phyloP scores from a whole-genome alignment of 768 basidiomycete genomes.

The Leucosporidium scottii region DNA sequence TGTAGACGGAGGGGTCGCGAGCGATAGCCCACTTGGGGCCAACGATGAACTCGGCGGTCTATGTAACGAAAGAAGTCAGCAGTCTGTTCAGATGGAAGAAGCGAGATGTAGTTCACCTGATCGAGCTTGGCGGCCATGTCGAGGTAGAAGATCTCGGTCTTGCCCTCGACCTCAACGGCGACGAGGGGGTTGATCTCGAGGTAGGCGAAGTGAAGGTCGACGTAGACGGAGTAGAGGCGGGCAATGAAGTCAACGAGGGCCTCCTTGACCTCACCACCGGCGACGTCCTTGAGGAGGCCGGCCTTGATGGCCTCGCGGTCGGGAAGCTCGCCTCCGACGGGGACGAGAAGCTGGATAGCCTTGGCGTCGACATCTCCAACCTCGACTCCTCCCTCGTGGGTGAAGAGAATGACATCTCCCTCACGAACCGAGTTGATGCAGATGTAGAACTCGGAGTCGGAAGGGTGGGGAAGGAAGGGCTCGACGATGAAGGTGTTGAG shows the following conservation, averaged over 20 bases:
- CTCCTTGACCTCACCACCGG: conserved; percentile 70
- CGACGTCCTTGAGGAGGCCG: conserved; percentile 73
- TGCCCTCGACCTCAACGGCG: conserved; percentile 71
- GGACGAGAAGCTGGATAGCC: conserved; percentile 78
- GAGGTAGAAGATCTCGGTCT: conserved; percentile 81
- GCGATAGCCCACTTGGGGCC: conserved; percentile 99
- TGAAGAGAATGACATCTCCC: conserved; percentile 95
- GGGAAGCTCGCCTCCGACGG: conserved; percentile 71
- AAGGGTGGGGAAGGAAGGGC: conserved; percentile 94
- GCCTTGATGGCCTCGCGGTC: conserved; percentile 65
- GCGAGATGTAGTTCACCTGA: conserved; percentile 48
- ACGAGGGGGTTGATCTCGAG: conserved; percentile 99
- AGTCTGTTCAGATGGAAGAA: neutral
- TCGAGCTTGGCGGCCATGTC: conserved; percentile 99
- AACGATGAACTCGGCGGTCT: conserved; percentile 91
- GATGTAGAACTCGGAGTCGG: conserved; percentile 93
- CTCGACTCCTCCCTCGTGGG: conserved; percentile 97
- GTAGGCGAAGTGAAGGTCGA: conserved; percentile 98
- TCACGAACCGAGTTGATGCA: conserved; percentile 94
- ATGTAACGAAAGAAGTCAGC: neutral
- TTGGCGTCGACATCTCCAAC: conserved; percentile 98
- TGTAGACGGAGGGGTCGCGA: conserved; percentile 73
- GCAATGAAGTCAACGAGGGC: conserved; percentile 90
- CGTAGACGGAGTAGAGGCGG: conserved; percentile 93
- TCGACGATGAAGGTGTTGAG: conserved; percentile 97